These are phyloP conservation scores for Neurospora sp. DNA, from an alignment of 495 filamentous ascomycete species.

Conservation along the genomic window DNA sequence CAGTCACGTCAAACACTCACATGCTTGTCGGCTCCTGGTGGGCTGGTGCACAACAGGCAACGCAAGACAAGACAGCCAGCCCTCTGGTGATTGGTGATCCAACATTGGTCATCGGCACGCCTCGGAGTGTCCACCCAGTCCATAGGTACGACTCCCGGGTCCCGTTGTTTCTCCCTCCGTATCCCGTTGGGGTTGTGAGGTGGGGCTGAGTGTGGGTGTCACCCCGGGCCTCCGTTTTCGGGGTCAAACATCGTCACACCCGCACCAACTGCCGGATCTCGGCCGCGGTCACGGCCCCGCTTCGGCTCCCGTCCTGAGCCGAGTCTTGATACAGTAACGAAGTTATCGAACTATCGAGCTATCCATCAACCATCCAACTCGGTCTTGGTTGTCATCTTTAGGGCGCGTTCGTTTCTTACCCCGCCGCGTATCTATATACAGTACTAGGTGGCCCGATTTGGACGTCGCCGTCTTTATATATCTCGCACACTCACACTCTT, in stretches of 20 bases:
- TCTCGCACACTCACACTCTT: not conserved
- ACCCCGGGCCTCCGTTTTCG: not conserved
- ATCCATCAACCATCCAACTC: not conserved
- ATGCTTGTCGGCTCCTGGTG: not conserved
- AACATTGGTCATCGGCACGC: not conserved
- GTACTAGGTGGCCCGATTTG: not conserved
- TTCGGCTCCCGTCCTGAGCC: not conserved
- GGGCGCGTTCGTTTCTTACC: not conserved
- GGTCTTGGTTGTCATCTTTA: not conserved
- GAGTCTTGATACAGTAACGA: not conserved
- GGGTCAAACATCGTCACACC: not conserved
- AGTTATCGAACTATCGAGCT: not conserved
- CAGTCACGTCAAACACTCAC: not conserved
- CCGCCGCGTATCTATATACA: not conserved
- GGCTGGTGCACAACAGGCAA: not conserved
- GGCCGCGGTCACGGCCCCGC: not conserved
- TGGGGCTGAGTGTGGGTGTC: not conserved
- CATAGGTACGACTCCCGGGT: not conserved
- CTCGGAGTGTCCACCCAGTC: not conserved
- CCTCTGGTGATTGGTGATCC: not conserved
- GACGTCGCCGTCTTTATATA: not conserved
- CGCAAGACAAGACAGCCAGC: not conserved
- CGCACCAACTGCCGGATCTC: not conserved
- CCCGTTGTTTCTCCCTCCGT: not conserved
- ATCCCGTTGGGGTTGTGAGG: not conserved